phyloP scores from a whole-genome alignment of 306 rosid genomes.

The Casuarina cunninghamiana region DNA sequence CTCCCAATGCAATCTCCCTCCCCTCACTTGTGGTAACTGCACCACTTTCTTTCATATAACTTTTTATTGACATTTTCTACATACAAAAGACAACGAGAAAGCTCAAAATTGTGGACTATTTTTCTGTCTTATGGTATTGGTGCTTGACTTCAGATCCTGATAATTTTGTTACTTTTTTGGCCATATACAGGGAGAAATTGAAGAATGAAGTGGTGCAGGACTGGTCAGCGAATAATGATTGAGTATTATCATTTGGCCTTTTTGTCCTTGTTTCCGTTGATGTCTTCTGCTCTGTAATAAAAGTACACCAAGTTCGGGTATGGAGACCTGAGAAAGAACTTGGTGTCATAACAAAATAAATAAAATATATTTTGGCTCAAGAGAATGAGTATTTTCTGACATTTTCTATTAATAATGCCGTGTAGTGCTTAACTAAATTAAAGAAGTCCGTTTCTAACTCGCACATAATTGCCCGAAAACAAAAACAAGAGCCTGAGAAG shows the following conservation, averaged over 20 bases:
- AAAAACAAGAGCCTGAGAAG: too few species aligned
- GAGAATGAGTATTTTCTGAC: too few species aligned
- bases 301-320: neutral
- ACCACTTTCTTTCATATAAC: neutral
- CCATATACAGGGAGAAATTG: slow-evolving; percentile 25
- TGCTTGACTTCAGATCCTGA: neutral
- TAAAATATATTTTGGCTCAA: too few species aligned
- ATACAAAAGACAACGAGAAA: neutral
- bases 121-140: too few species aligned
- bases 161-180: neutral
- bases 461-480: too few species aligned
- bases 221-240: slow-evolving; percentile 20
- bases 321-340: neutral
- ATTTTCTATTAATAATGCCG: too few species aligned
- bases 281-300: neutral
- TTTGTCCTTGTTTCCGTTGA: neutral
- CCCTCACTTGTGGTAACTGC: slow-evolving; percentile 43
- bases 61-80: neutral
- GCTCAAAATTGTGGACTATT: too few species aligned
- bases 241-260: slow-evolving; percentile 16
- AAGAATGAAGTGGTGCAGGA: slow-evolving; percentile 4
- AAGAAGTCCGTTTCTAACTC: too few species aligned
- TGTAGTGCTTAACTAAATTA: too few species aligned
- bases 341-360: neutral
- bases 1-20: slow-evolving; percentile 47